These are phyloP conservation scores for Suillus cothurnatus DNA, from an alignment of 768 basidiomycete genomes.

Conservation along the genomic window DNA sequence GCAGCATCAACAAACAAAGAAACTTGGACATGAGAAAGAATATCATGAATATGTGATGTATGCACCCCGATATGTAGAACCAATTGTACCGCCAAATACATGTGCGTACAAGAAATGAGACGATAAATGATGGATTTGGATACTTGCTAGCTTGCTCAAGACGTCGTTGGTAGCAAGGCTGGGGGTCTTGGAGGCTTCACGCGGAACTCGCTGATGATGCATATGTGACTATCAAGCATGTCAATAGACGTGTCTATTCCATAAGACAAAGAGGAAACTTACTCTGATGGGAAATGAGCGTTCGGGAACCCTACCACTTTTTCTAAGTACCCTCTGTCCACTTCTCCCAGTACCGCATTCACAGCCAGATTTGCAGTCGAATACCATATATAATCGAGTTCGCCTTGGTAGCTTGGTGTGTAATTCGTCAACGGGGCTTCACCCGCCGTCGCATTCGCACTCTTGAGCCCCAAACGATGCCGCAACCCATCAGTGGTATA, in stretches of 20 bases:
- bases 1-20: neutral
- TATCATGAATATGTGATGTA: constrained; percentile 8
- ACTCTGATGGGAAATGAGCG: constrained; percentile 97
- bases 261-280: constrained; percentile 39
- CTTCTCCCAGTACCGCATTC: constrained; percentile 85
- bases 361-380: constrained; percentile 70
- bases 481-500: constrained; percentile 89
- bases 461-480: constrained; percentile 82
- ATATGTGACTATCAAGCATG: constrained; percentile 60
- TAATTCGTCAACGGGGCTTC: constrained; percentile 85
- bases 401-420: constrained; percentile 83
- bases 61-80: constrained; percentile 13
- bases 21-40: neutral
- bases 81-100: constrained; percentile 29
- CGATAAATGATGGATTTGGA: constrained; percentile 17
- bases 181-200: constrained; percentile 64
- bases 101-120: constrained; percentile 15
- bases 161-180: neutral
- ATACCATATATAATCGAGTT: constrained; percentile 96
- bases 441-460: constrained; percentile 68
- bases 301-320: constrained; percentile 97
- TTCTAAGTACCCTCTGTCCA: constrained; percentile 82
- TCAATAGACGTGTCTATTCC: constrained; percentile 5
- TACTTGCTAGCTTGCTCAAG: constrained; percentile 9
- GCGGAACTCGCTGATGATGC: constrained; percentile 73